Evolutionary conservation across 2,329 filamentous ascomycete species (phyloP), one percentile per base, ranked within the genome.

Genomic region (Colletotrichum scovillei): DNA sequence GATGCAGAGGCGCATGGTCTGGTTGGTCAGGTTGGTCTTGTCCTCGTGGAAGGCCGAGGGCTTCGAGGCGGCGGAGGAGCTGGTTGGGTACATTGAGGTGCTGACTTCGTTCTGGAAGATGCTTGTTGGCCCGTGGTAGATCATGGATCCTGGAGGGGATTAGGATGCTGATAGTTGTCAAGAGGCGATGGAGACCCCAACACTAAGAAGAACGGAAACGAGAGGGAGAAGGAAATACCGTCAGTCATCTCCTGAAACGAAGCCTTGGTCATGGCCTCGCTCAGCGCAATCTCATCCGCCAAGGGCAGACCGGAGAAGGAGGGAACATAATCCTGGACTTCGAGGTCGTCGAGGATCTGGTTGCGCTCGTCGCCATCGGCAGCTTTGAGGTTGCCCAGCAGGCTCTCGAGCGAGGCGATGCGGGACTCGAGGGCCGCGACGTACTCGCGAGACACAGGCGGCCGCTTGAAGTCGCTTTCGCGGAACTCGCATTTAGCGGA

Each of bases 381-480:
- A 77, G 84, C 67, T 76, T 85, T 32, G 82, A 86, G 75, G 62
- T 63, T 52, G 8, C 46, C 65, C 6, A 77, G 55, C 28, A 76
- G 67, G 5, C 71, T 57, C 24, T 79, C 78, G 5, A 80, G 76
- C 5, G 75, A 76, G 11, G 77, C 78, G 2, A 79, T 69, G 6
- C 76, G 77, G 22, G 79, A 76, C 28, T 79, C 78, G 0, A 79
- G 74, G 3, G 62, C 76, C 32, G 76, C 76, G n/a, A 80, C 78
- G 28, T 80, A 79, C 26, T 77, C 79, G 22, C 75, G 76, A 0
- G 76, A 75, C 14, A 72, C 71, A 4, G 76, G 76, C 6, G 71
- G 64, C n/a, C 75, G 68, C 28, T 74, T 72, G 57, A 58, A 70
- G 38, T 75, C 74, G 26, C 76, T 60, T 30, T 74, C 69, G 14